A percentile compares a stretch with the other conserved stretches of the same genome.
Conservation (phyloP, 371 early-diverging fungal species). For the Mucor mucedo region DNA sequence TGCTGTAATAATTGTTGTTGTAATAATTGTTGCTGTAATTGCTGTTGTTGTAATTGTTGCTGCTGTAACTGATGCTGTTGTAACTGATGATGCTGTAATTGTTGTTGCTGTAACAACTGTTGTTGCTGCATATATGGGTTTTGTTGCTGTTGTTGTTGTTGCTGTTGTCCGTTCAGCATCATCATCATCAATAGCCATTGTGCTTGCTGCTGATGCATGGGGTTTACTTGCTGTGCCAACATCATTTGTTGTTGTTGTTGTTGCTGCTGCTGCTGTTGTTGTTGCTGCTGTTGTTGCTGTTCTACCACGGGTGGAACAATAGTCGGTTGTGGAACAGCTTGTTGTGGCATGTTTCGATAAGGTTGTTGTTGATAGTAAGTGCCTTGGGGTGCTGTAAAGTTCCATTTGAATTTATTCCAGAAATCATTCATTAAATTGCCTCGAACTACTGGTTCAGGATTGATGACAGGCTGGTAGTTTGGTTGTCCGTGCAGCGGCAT, state of each 20-base stretch:
- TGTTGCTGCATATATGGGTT: slow-evolving; percentile 6
- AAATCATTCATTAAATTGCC: slow-evolving; percentile 6
- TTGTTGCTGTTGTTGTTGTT: slow-evolving; percentile 6
- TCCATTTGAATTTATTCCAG: background rate
- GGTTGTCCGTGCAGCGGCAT: background rate
- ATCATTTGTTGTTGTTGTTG: slow-evolving; percentile 10
- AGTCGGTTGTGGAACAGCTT: background rate
- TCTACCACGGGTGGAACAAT: background rate
- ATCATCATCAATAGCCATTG: slow-evolving; percentile 9
- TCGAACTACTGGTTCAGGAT: background rate
- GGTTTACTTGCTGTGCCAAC: background rate
- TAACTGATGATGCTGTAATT: background rate
- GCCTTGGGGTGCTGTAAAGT: background rate
- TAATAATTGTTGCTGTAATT: slow-evolving; percentile 6
- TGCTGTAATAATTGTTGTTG: slow-evolving; percentile 4
- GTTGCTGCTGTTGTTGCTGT: slow-evolving; percentile 6
- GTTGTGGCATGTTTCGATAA: background rate
- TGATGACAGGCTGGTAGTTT: background rate
- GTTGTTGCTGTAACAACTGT: slow-evolving; percentile 9
- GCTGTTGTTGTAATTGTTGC: slow-evolving; percentile 4
- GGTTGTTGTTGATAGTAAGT: background rate
- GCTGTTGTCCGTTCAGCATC: slow-evolving; percentile 3
- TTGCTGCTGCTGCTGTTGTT: slow-evolving; percentile 5
- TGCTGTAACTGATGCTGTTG: background rate
- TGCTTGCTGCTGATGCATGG: background rate